Percentiles rank a stretch among this genome's conserved stretches.
These are phyloP conservation scores for Oenanthe sinensis DNA, from an alignment of 129 eudicot genomes.

Conservation along the genomic window DNA sequence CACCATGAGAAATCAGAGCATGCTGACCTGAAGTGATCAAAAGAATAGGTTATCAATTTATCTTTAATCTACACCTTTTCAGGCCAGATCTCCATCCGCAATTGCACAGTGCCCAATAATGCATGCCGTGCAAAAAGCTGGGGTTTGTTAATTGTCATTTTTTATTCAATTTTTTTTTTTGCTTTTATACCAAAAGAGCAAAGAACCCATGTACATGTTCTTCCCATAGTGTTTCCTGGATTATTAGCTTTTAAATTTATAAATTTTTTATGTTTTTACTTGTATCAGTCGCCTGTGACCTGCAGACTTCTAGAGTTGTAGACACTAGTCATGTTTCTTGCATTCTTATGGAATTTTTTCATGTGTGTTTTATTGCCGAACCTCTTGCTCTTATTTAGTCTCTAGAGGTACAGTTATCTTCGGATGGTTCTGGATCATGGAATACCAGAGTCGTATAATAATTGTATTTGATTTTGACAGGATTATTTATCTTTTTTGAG, in stretches of 20 bases:
- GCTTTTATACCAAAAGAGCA: conserved; percentile 5
- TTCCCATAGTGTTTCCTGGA: background rate
- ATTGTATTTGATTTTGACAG: background rate
- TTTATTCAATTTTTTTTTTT: background rate
- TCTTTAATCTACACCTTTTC: background rate
- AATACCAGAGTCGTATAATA: background rate
- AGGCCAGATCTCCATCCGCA: background rate
- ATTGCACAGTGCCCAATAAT: background rate
- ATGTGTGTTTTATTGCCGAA: background rate
- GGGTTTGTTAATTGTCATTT: conserved; percentile 29
- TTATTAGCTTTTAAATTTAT: background rate
- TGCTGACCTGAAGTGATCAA: background rate
- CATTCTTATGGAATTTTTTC: background rate
- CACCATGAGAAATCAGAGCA: conserved; percentile 33
- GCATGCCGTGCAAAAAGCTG: conserved; percentile 1
- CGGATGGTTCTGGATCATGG: background rate
- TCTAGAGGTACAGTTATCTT: background rate
- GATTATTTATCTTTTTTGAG: background rate
- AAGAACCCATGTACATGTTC: conserved; percentile 4
- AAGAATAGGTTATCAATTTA: no score
- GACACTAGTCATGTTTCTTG: background rate
- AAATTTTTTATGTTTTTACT: background rate
- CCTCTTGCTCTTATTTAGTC: background rate
- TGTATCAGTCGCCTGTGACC: background rate
- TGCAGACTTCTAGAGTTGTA: background rate